Evolutionary conservation across 2,329 filamentous ascomycete genomes (phyloP), one percentile per base, ranked within the genome.

Genomic region (Periglandula ipomoeae): DNA sequence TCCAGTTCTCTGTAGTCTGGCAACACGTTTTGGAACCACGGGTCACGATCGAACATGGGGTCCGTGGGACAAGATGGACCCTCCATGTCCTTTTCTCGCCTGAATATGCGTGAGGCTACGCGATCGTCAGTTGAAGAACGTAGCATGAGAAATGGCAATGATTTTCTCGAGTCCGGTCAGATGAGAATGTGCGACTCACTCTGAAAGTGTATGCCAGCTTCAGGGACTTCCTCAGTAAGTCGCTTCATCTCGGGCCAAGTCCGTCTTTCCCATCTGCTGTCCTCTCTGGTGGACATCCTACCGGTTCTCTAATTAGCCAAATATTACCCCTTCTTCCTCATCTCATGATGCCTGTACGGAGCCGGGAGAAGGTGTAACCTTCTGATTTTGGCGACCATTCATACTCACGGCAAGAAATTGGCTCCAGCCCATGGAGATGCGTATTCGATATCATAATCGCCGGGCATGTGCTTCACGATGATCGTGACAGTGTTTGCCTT

Each of bases 401-500:
- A 47, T 22, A 72, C 82, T 53, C 59, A 87, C 82, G 85, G 88
- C 51, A 85, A 65, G 59, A 82, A 83, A 61, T 93, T 91, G 53
- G 88, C 89, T 13, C 89, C 89, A 3, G 89, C 89, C 85, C 87
- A 94, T 1, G 88, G 89, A 5, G 87, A 94, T 1, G 87, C 84
- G 64, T 95, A 96, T 71, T 94, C 85, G 56, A 90, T 84, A 56
- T 91, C 86, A 65, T 91, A 93, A 70, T 96, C 90, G 32, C 90
- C 90, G 0, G 90, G 90, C 85, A 95, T 93, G 63, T 95, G 86
- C 61, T 91, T 94, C 5, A 88, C 85, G 27, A 89, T 72, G 32
- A 94, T 72, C 0, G 86, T 89, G 54, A 94, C 63, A 17, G 55
- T 61, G 53, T 75, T 72, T 32, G 58, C 61, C 45, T 67, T 64